Evolutionary conservation across 495 filamentous ascomycete species (phyloP).

Genomic region (Aspergillus baeticus): DNA sequence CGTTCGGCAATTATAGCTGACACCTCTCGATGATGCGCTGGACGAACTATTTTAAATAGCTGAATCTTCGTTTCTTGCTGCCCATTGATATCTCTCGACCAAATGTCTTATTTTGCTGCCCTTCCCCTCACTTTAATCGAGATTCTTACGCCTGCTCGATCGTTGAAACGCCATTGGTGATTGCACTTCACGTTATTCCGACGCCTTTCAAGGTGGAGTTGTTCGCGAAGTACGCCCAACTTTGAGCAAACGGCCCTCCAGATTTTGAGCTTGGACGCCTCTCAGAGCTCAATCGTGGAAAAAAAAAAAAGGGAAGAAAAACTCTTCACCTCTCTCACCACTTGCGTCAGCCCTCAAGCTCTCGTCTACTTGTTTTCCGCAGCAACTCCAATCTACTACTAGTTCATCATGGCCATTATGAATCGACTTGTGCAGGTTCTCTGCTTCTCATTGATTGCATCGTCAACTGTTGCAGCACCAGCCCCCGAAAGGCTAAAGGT

Average conservation of each 20-base stretch:
- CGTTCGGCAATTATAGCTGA: background rate
- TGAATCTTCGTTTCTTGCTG: constrained; percentile 4
- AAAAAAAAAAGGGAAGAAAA: too few relatives aligned
- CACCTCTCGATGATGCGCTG: constrained; percentile 4
- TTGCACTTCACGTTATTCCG: background rate
- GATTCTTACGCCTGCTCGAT: background rate
- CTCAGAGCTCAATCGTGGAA: too few relatives aligned
- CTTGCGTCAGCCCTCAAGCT: background rate
- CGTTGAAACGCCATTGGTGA: background rate
- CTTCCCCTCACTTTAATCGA: background rate
- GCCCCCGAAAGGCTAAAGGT: constrained; percentile 10
- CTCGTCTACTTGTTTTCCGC: background rate
- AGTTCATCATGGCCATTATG: constrained; percentile 11
- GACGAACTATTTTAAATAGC: constrained; percentile 14
- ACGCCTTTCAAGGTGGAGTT: background rate
- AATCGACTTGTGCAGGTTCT: constrained; percentile 25
- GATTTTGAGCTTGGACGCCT: too few relatives aligned
- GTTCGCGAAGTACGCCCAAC: background rate
- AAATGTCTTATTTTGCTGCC: background rate
- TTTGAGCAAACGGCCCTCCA: background rate
- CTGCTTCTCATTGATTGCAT: constrained; percentile 27
- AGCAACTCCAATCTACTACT: background rate
- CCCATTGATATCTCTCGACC: constrained; percentile 12
- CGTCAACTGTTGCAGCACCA: constrained; percentile 23
- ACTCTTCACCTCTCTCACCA: background rate